Base-by-base conservation (phyloP, 1,284 basidiomycete species). In the Cutaneotrichosporon sp. region DNA sequence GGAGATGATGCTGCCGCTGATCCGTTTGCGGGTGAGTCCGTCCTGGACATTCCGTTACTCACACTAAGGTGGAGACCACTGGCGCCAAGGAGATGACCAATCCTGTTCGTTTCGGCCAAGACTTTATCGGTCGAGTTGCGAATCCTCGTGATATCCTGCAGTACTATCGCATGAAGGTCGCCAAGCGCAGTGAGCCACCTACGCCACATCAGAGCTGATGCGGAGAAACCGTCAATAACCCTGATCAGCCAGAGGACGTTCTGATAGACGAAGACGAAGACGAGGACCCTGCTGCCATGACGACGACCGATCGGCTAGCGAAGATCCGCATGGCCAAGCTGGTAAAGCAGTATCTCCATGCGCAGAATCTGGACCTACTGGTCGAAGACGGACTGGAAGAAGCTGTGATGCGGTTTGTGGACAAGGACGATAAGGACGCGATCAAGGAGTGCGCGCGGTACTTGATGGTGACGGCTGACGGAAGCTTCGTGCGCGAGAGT, bases 81-180 rank as follows among this genome's bases (percentile, higher is more conserved):
- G 90, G 89, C 58, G 90, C 89, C 6, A 88, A 88, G 63, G 90
- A 92, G 70, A 92, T 93, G 82, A 91, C 90, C 56, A 99, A 99
- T 78, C 92, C 95, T 14, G 90, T 96, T 58, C 89, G 96, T 9
- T 97, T 99, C 76, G 96, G 97, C 0, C 94, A 97, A 78, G 92
- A 97, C 76, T 98, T 97, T 79, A 86, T 89, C 65, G 92, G 91
- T 2, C 86, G 86, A 26, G 87, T 99, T 16, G 97, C 96, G 11
- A 99, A 99, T 76, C 95, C 96, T 7, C 87, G 91, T 47, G 95
- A 98, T 73, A 86, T 96, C 32, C 86, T 99, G 34, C 85, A 92
- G 55, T 97, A 97, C 81, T 89, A 95, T 76, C 87, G 91, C 21
- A 86, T 89, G 55, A 95, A 91, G 79, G 89, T 89, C 31, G 82